These are phyloP conservation scores for Verticillium klebahnii DNA, from an alignment of 2,329 filamentous ascomycete genomes.

Conservation along the genomic window DNA sequence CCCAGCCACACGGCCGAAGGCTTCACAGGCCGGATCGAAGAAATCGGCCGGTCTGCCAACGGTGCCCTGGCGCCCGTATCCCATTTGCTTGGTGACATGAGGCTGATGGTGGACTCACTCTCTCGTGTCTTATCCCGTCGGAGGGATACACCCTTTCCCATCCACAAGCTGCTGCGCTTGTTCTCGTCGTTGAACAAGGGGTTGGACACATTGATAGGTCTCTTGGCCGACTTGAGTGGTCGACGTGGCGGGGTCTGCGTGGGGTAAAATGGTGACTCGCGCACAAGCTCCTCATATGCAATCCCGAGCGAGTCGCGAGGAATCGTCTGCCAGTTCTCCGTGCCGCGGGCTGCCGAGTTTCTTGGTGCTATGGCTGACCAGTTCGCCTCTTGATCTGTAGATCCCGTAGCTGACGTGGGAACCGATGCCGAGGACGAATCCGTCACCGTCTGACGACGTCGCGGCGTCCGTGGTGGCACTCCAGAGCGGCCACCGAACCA, in stretches of 20 bases:
- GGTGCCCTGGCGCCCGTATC: constrained; percentile 3
- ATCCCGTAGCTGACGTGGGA: not conserved
- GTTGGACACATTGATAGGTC: not conserved
- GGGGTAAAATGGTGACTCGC: constrained; percentile 7
- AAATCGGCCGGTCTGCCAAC: constrained; percentile 3
- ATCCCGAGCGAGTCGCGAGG: constrained; percentile 10
- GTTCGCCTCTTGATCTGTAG: not conserved
- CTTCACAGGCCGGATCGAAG: constrained; percentile 2
- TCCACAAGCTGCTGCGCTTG: constrained; percentile 1
- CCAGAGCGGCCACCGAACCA: constrained; percentile 13
- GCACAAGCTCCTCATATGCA: constrained; percentile 10
- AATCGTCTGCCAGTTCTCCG: constrained; percentile 10
- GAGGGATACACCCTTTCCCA: constrained; percentile 2
- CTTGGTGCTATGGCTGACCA: not conserved
- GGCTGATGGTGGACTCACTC: constrained; percentile 6
- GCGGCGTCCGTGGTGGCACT: constrained; percentile 7
- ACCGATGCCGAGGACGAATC: not conserved
- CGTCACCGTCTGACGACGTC: constrained; percentile 2
- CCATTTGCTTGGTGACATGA: constrained; percentile 7
- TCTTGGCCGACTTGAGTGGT: constrained; percentile 11
- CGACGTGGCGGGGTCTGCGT: constrained; percentile 7
- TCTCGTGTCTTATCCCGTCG: not conserved
- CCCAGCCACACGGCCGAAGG: constrained; percentile 1
- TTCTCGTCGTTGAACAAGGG: not conserved
- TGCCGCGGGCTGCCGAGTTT: constrained; percentile 2